Evolutionary conservation across 2,329 filamentous ascomycete species (phyloP).

Genomic region (Cordyceps pruinosa): DNA sequence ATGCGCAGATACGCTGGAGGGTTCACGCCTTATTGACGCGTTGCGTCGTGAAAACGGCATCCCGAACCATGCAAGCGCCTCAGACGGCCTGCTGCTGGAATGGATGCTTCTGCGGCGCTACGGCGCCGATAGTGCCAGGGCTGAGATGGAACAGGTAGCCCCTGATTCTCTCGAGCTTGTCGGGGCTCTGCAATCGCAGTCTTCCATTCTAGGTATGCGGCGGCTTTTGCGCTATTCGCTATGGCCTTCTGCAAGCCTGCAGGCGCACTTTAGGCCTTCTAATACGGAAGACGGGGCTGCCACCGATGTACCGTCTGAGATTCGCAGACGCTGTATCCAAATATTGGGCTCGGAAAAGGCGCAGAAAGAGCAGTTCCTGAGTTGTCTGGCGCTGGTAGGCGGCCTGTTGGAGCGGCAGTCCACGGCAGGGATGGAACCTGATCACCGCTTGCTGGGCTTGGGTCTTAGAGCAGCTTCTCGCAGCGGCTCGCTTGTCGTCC

Average conservation of each 20-base stretch:
- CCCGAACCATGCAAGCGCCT: slow-evolving; percentile 19
- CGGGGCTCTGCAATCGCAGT: slow-evolving; percentile 18
- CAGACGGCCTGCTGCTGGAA: slow-evolving; percentile 27
- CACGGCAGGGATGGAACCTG: background rate
- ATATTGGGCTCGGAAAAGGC: background rate
- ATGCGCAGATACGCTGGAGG: background rate
- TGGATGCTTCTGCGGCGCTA: slow-evolving; percentile 29
- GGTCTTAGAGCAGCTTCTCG: background rate
- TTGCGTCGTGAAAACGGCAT: slow-evolving; percentile 25
- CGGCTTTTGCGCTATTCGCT: slow-evolving; percentile 26
- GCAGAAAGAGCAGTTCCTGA: background rate
- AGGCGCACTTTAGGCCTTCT: background rate
- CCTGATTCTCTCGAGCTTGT: slow-evolving; percentile 7
- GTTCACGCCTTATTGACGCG: slow-evolving; percentile 15
- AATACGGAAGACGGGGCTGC: background rate
- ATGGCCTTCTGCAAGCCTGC: background rate
- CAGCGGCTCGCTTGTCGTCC: background rate
- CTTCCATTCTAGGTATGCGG: slow-evolving; percentile 23
- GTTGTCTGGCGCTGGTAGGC: slow-evolving; percentile 5
- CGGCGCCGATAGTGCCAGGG: background rate
- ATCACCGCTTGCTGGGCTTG: slow-evolving; percentile 1
- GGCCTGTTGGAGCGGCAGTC: background rate
- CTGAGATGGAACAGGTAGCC: slow-evolving; percentile 2
- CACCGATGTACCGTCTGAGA: background rate
- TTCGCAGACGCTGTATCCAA: background rate